A percentile compares a stretch with the other conserved stretches of the same genome.
Conservation (phyloP, 2,329 filamentous ascomycete species). For the Cadophora sp. region DNA sequence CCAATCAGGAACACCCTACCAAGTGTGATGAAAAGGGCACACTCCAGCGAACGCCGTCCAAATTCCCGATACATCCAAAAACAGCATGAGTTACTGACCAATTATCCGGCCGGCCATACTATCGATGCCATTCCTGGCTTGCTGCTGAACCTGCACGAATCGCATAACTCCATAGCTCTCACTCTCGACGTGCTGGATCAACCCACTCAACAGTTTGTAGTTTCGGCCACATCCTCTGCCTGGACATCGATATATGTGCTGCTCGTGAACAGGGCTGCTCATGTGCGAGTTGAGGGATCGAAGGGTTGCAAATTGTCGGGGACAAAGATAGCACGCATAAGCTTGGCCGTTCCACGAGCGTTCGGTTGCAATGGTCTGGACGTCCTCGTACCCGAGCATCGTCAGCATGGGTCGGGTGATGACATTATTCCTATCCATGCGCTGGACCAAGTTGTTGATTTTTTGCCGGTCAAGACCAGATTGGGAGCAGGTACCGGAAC, state of each 20-base stretch:
- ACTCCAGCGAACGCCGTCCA: not conserved
- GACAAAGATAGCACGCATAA: constrained; percentile 63
- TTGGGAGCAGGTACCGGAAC: constrained; percentile 54
- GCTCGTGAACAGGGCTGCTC: constrained; percentile 57
- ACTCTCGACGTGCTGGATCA: constrained; percentile 40
- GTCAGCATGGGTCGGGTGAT: constrained; percentile 60
- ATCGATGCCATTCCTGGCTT: constrained; percentile 31
- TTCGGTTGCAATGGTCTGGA: constrained; percentile 46
- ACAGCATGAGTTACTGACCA: not conserved
- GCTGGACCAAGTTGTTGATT: constrained; percentile 54
- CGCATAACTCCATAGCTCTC: constrained; percentile 40
- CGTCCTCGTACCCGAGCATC: constrained; percentile 48
- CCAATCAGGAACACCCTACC: no score
- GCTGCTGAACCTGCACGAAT: constrained; percentile 32
- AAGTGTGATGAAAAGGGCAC: not conserved
- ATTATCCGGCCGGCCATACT: constrained; percentile 46
- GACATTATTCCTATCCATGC: constrained; percentile 53
- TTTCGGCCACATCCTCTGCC: constrained; percentile 26
- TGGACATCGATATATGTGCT: constrained; percentile 45
- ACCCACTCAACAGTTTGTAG: constrained; percentile 36
- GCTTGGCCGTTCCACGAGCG: constrained; percentile 52
- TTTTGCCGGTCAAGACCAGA: constrained; percentile 53
- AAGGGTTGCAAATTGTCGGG: constrained; percentile 48
- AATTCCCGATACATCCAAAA: not conserved
- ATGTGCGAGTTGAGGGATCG: constrained; percentile 58